phyloP scores from a whole-genome alignment of 2,329 filamentous ascomycete species.

The Verticillium nonalfalfae region DNA sequence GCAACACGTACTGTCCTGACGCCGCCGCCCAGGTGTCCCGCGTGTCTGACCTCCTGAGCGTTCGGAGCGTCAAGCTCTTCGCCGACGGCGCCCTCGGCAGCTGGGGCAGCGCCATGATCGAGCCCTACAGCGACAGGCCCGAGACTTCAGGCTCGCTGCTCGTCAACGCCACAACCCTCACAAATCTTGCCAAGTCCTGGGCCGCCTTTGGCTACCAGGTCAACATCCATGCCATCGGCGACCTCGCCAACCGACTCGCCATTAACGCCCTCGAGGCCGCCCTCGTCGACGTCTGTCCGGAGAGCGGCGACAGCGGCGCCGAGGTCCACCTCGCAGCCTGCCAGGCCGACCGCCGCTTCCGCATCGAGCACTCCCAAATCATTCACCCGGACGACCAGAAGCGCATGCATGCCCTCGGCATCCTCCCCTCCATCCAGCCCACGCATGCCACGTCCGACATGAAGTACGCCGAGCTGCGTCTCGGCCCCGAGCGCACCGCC shows the following conservation, averaged over 20 bases:
- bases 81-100: conserved; percentile 63
- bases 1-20: conserved; percentile 57
- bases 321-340: conserved; percentile 34
- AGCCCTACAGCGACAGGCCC: conserved; percentile 60
- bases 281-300: conserved; percentile 46
- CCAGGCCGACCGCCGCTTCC: conserved; percentile 51
- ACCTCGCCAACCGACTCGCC: conserved; percentile 59
- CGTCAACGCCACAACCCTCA: conserved; percentile 55
- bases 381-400: conserved; percentile 59
- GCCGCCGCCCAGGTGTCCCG: conserved; percentile 36
- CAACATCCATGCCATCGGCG: conserved; percentile 68
- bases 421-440: conserved; percentile 64
- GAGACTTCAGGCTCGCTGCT: conserved; percentile 58
- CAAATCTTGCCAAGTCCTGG: conserved; percentile 49
- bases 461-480: conserved; percentile 55
- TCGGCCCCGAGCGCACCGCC: conserved; percentile 48
- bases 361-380: conserved; percentile 67
- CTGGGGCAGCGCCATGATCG: conserved; percentile 67
- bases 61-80: conserved; percentile 64
- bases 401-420: conserved; percentile 50
- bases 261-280: conserved; percentile 56
- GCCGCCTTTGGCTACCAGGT: conserved; percentile 57
- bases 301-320: conserved; percentile 2
- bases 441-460: conserved; percentile 69
- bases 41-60: conserved; percentile 45